These are phyloP conservation scores for Neospermospora avenae DNA, from an alignment of 2,329 filamentous ascomycete species.

Conservation along the genomic window DNA sequence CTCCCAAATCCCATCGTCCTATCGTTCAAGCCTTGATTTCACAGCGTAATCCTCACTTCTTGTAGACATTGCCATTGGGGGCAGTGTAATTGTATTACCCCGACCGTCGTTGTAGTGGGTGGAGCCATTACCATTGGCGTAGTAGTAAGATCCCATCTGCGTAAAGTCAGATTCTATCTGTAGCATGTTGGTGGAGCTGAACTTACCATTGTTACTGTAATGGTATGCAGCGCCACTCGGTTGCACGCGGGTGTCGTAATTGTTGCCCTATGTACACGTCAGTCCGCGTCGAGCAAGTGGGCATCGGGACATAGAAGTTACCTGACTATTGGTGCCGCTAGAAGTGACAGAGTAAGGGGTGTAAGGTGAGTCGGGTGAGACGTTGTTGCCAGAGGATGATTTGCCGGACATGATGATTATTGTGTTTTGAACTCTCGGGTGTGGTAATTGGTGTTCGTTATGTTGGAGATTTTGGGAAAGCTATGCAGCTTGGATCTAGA, in stretches of 20 bases:
- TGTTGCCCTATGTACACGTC: slow-evolving; percentile 53
- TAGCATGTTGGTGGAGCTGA: background rate
- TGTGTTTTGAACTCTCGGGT: background rate
- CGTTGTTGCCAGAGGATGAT: slow-evolving; percentile 13
- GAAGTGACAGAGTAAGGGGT: slow-evolving; percentile 39
- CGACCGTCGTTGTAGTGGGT: slow-evolving; percentile 64
- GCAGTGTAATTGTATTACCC: slow-evolving; percentile 60
- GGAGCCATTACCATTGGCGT: slow-evolving; percentile 65
- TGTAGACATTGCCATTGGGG: slow-evolving; percentile 41
- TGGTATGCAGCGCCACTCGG: slow-evolving; percentile 56
- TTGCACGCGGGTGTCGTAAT: slow-evolving; percentile 64
- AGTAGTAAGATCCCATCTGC: slow-evolving; percentile 70
- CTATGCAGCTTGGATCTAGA: no score
- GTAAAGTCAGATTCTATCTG: background rate
- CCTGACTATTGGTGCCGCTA: slow-evolving; percentile 60
- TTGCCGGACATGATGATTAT: slow-evolving; percentile 23
- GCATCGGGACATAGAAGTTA: slow-evolving; percentile 33
- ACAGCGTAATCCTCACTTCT: slow-evolving; percentile 30
- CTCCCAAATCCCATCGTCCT: no score
- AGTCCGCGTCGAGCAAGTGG: background rate
- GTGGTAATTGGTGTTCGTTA: background rate
- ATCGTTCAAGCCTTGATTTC: no score
- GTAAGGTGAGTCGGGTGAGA: slow-evolving; percentile 19
- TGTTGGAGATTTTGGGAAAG: no score
- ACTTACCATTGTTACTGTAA: slow-evolving; percentile 59